Percentiles rank a stretch among this genome's conserved stretches.
Conservation (phyloP, 2,329 filamentous ascomycete species). For the Zasmidium citrigriseum region DNA sequence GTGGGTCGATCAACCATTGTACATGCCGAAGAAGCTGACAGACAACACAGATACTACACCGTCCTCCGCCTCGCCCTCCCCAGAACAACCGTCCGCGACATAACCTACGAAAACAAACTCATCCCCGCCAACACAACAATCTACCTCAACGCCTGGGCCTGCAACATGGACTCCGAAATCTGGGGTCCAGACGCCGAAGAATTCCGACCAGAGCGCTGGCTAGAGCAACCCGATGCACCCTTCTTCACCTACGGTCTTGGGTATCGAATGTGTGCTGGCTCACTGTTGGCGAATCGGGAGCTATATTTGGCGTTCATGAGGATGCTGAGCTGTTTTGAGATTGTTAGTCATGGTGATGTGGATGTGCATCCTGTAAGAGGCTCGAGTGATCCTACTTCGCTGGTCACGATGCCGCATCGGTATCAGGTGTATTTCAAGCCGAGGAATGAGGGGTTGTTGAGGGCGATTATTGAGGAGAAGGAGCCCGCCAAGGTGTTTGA, state of each 20-base stretch:
- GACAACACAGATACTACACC: constrained; percentile 55
- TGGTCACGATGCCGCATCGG: constrained; percentile 50
- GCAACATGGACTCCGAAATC: constrained; percentile 57
- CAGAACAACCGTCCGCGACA: constrained; percentile 49
- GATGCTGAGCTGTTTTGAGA: constrained; percentile 62
- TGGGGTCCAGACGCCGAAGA: constrained; percentile 49
- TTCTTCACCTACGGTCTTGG: constrained; percentile 67
- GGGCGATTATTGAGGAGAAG: constrained; percentile 16
- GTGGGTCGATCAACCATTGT: not conserved
- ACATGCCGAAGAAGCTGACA: not conserved
- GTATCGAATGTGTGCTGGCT: constrained; percentile 69
- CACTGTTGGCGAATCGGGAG: constrained; percentile 63
- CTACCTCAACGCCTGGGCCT: constrained; percentile 69
- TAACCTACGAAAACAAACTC: constrained; percentile 53
- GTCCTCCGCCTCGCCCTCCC: constrained; percentile 65
- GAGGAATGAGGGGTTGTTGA: constrained; percentile 32
- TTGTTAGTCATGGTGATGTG: constrained; percentile 55
- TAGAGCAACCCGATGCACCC: constrained; percentile 62
- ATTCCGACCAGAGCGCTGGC: constrained; percentile 64
- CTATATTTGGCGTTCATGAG: constrained; percentile 66
- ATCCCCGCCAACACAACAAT: constrained; percentile 66
- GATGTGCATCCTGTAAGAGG: constrained; percentile 62
- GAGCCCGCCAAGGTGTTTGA: constrained; percentile 18
- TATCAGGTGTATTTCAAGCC: constrained; percentile 46
- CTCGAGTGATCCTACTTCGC: constrained; percentile 27